Conservation (phyloP, 2,329 filamentous ascomycete genomes). For the Colletotrichum cuscutae region DNA sequence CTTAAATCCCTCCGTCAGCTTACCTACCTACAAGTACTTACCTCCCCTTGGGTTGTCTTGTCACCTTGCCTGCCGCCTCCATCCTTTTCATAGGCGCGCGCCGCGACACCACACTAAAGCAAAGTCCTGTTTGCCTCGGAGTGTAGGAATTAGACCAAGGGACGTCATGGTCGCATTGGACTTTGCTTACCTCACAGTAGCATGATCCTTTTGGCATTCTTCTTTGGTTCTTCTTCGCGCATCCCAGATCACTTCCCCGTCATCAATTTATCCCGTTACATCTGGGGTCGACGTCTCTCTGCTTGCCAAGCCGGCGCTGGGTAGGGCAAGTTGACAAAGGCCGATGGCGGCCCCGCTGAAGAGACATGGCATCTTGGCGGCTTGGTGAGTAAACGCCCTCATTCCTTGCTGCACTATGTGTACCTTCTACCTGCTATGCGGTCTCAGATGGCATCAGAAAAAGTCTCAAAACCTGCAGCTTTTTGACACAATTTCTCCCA, state of each 20-base stretch:
- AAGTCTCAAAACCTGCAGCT: too few species aligned
- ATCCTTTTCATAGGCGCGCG: neutral
- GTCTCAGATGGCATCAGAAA: neutral
- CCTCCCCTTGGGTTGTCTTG: too few species aligned
- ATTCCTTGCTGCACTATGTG: neutral
- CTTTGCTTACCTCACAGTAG: neutral
- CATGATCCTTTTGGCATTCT: neutral
- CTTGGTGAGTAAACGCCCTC: constrained; percentile 29
- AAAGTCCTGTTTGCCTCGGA: neutral
- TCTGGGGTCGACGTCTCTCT: constrained; percentile 1
- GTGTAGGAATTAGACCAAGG: neutral
- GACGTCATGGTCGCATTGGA: neutral
- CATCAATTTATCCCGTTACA: neutral
- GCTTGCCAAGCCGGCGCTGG: constrained; percentile 22
- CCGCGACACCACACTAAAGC: neutral
- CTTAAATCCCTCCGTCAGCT: neutral
- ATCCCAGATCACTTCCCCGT: neutral
- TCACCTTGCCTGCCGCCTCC: neutral
- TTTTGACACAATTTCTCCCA: neutral
- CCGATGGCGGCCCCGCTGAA: constrained; percentile 34
- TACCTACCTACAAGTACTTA: neutral
- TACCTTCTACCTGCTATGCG: neutral
- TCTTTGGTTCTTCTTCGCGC: neutral
- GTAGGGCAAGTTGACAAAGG: neutral
- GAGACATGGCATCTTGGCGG: constrained; percentile 32